These are phyloP conservation scores for Scleromitrula shiraiana DNA, from an alignment of 2,329 filamentous ascomycete genomes.

Conservation along the genomic window DNA sequence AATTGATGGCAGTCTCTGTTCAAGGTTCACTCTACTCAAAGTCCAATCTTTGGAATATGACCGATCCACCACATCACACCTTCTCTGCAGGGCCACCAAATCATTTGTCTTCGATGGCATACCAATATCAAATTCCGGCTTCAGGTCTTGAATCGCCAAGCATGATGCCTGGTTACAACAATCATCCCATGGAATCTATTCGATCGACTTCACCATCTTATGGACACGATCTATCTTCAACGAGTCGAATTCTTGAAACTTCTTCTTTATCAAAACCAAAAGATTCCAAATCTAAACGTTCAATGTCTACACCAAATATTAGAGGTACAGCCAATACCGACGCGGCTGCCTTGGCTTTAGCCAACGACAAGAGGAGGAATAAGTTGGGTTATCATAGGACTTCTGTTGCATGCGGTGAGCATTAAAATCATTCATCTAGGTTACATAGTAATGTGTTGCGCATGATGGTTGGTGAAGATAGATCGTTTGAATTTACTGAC, in stretches of 20 bases:
- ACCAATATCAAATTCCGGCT: constrained; percentile 24
- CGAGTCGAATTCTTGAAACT: constrained; percentile 14
- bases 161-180: constrained; percentile 23
- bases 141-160: constrained; percentile 21
- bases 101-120: constrained; percentile 22
- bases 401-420: constrained; percentile 91
- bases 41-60: constrained; percentile 26
- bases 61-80: constrained; percentile 21
- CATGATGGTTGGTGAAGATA: too few species aligned
- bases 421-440: constrained; percentile 1
- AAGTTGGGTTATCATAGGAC: constrained; percentile 94
- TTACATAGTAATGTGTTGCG: constrained; percentile 1
- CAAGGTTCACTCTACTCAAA: constrained; percentile 25
- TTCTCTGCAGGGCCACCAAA: constrained; percentile 19
- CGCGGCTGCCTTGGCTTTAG: constrained; percentile 27
- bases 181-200: constrained; percentile 20
- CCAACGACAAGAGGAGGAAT: constrained; percentile 66
- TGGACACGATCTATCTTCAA: constrained; percentile 18
- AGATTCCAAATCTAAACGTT: constrained; percentile 35
- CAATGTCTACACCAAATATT: constrained; percentile 43
- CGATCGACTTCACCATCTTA: constrained; percentile 17
- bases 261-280: constrained; percentile 13
- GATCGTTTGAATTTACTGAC: constrained; percentile 18
- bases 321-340: constrained; percentile 33
- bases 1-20: constrained; percentile 30